These are phyloP conservation scores for Penicillium antarcticum DNA, from an alignment of 495 filamentous ascomycete species.

Conservation along the genomic window DNA sequence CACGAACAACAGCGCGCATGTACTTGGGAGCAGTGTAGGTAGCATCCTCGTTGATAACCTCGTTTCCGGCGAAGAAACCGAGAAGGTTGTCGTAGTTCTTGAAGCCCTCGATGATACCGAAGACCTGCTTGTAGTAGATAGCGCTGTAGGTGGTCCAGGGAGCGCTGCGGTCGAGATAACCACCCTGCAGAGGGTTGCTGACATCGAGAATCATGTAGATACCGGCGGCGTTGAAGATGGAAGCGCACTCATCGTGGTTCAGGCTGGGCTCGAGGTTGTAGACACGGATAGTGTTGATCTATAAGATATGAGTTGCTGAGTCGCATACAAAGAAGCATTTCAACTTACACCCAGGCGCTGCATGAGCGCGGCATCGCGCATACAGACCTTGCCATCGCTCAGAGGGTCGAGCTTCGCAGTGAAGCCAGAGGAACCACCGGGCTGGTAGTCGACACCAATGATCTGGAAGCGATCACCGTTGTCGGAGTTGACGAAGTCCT, in stretches of 20 bases:
- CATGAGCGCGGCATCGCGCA: constrained; percentile 90
- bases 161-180: constrained; percentile 68
- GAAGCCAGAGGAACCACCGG: constrained; percentile 82
- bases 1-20: constrained; percentile 67
- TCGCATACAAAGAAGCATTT: not conserved
- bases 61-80: constrained; percentile 92
- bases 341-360: constrained; percentile 65
- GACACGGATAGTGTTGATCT: constrained; percentile 87
- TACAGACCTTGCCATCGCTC: constrained; percentile 68
- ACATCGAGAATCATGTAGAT: constrained; percentile 76
- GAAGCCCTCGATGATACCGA: constrained; percentile 91
- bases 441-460: constrained; percentile 91
- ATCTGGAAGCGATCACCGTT: constrained; percentile 82
- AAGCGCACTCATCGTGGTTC: constrained; percentile 86
- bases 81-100: constrained; percentile 87
- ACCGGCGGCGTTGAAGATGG: constrained; percentile 85
- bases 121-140: constrained; percentile 77
- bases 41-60: constrained; percentile 75
- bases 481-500: constrained; percentile 78
- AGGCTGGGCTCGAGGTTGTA: constrained; percentile 85
- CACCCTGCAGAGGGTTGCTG: constrained; percentile 80
- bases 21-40: constrained; percentile 36
- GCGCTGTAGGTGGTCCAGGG: constrained; percentile 69
- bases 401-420: constrained; percentile 68
- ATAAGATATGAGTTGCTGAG: constrained; percentile 3